Evolutionary conservation across 164 flowering plant species (phyloP), one percentile per base, ranked within the genome.

Genomic region (Echeveria elegans): DNA sequence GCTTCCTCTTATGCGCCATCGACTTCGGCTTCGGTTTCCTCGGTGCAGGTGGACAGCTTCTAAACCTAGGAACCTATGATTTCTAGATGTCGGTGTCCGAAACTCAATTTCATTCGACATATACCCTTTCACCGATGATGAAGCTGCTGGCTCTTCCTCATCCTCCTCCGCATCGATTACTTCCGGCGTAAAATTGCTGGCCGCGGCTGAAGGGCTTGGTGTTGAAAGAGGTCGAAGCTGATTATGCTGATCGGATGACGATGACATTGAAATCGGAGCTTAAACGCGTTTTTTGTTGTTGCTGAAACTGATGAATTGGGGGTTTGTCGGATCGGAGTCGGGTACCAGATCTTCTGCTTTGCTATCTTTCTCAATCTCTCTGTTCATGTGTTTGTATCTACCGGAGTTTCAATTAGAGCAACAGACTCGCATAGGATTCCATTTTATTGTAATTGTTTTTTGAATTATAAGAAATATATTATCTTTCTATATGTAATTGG

Each of bases 11-110:
- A 34, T 66, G 69, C 29, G 40, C 45, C 53, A 28, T 38, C 8
- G 29, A n/a, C 19, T 11, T 31, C 6, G 52, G 62, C 32, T 1
- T 66, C 56, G n/a, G 69, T 36, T 66, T 66, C 37, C 69, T 66
- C 24, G 69, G 69, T 16, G 69, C 69, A 12, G 69, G 69, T 24
- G 69, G 69, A 41, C 69, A 66, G 52, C 69, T 66, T 5, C 26
- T 31, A 4, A 26, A 66, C 28, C 69, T 66, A 18, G 43, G 69
- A 19, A 66, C 61, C 19, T 31, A 19, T 66, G 69, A 32, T 52
- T 43, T 26, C 41, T 38, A 32, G 43, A 21, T 19, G 69, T 66
- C 29, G 69, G 69, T 38, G 69, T 66, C 12, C 47, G 50, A 65
- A 45, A 65, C 53, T 19, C 67, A 21, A 50, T 21, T 26, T 50